Conservation (phyloP, 257 asterid species). For the Petunia axillaris region DNA sequence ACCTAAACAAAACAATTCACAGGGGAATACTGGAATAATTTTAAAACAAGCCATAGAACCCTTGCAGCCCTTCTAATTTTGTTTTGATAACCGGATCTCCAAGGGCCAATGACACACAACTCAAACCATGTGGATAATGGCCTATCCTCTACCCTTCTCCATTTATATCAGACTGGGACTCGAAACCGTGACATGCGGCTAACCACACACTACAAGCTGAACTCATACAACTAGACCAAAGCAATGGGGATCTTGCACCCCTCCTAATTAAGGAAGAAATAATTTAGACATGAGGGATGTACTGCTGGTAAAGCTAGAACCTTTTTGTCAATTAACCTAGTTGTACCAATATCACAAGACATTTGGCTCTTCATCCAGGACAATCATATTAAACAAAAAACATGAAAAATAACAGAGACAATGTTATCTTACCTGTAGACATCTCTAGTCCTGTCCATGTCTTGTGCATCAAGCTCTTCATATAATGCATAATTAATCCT, state of each 20-base stretch:
- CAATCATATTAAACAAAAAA: background rate
- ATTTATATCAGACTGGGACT: too few species aligned
- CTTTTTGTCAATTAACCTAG: too few species aligned
- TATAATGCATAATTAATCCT: slow-evolving; percentile 91
- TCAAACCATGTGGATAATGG: too few species aligned
- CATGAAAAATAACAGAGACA: background rate
- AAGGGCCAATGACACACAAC: too few species aligned
- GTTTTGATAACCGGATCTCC: too few species aligned
- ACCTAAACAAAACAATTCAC: background rate
- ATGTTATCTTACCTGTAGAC: slow-evolving; percentile 67
- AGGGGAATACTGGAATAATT: background rate
- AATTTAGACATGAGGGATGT: background rate
- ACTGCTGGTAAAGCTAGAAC: background rate
- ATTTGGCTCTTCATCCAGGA: background rate
- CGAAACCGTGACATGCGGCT: too few species aligned
- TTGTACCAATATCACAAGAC: background rate
- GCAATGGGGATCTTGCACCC: background rate
- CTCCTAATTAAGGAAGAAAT: background rate
- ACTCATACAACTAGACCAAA: too few species aligned
- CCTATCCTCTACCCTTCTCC: too few species aligned
- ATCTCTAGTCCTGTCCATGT: slow-evolving; percentile 83
- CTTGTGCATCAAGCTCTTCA: slow-evolving; percentile 88
- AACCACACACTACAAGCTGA: too few species aligned
- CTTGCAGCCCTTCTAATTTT: background rate
- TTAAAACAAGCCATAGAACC: background rate